Evolutionary conservation across 306 rosid genomes (phyloP).

Genomic region (Macrotyloma uniflorum): DNA sequence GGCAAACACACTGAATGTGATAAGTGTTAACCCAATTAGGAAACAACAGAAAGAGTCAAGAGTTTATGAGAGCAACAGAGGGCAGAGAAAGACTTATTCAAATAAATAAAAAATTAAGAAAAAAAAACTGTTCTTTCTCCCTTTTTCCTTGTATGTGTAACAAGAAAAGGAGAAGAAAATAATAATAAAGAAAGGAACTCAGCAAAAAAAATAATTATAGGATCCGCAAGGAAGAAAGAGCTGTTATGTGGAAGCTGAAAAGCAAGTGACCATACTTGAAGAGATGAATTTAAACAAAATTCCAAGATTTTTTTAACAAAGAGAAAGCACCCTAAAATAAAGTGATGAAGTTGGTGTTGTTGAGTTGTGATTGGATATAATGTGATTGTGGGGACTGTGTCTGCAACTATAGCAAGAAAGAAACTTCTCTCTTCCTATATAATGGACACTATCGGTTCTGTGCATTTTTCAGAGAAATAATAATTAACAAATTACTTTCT

Average conservation of each 20-base stretch:
- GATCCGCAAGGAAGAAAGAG: slow-evolving; percentile 41
- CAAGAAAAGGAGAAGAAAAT: slow-evolving; percentile 31
- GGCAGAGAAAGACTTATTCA: not conserved
- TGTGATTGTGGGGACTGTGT: slow-evolving; percentile 50
- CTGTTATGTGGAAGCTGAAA: slow-evolving; percentile 32
- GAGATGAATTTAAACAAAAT: slow-evolving; percentile 52
- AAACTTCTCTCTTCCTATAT: slow-evolving; percentile 52
- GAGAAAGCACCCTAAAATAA: slow-evolving; percentile 23
- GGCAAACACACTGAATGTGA: slow-evolving; percentile 33
- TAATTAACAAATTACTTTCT: not conserved
- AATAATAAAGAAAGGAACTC: slow-evolving; percentile 14
- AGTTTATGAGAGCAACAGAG: slow-evolving; percentile 38
- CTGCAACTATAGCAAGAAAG: slow-evolving; percentile 46
- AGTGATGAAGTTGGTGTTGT: slow-evolving; percentile 60
- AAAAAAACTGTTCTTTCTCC: slow-evolving; percentile 45
- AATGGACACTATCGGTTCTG: slow-evolving; percentile 31
- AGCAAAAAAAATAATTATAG: slow-evolving; percentile 20
- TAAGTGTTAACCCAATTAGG: slow-evolving; percentile 39
- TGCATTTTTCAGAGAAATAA: slow-evolving; percentile 25
- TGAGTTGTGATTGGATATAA: slow-evolving; percentile 64
- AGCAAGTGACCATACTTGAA: slow-evolving; percentile 45
- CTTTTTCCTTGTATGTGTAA: slow-evolving; percentile 42
- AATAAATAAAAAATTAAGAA: not conserved
- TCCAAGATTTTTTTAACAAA: not conserved
- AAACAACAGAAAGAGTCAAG: slow-evolving; percentile 42